Base-by-base conservation (phyloP, 2,329 filamentous ascomycete species). In the Xylaria sp. region DNA sequence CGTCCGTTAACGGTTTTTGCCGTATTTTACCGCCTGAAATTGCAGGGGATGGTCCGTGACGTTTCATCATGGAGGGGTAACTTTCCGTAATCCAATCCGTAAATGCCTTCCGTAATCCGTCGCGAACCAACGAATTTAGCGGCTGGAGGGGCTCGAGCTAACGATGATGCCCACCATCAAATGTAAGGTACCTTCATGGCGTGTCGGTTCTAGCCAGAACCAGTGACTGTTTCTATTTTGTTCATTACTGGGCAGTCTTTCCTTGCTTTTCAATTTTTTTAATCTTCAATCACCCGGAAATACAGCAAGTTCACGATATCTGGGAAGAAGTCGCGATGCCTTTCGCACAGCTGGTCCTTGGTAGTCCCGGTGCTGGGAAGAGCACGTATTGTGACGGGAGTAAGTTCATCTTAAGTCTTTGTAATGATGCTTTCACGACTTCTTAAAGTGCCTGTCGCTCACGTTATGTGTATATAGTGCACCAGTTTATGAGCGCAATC, bases 331-430 rank as follows among this genome's bases (percentile, higher is more conserved):
- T 46, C 42, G 69, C 68, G 34, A 86, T 86, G 83, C 82, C 83
- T 54, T 86, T 86, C 69, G 83, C 80, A 60, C 90, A 96, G 77
- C 86, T 97, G 49, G 86, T 96, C 44, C 86, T 96, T 69, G 94
- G 94, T n/a, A 93, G 92, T 66, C 94, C 94, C 5, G 94, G 94
- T 69, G 87, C 92, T 35, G 94, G 94, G 62, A 99, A 99, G 78
- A 97, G 92, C 65, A 99, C 94, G 6, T 97, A 96, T 74, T 97
- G 93, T 80, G 91, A 97, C 85, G 94, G 94, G 72, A 96, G 85
- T 88, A 75, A 74, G 85, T 71, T 58, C 4, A 44, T 9, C 49
- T 58, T 70, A 42, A 42, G 37, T 39, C 4, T 30, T 49, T 39
- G 19, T 16, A 16, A 1, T 16, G n/a, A 10, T 44, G 4, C 30